Conservation (phyloP, 805 yeast species). For the Pichia scutulata region DNA sequence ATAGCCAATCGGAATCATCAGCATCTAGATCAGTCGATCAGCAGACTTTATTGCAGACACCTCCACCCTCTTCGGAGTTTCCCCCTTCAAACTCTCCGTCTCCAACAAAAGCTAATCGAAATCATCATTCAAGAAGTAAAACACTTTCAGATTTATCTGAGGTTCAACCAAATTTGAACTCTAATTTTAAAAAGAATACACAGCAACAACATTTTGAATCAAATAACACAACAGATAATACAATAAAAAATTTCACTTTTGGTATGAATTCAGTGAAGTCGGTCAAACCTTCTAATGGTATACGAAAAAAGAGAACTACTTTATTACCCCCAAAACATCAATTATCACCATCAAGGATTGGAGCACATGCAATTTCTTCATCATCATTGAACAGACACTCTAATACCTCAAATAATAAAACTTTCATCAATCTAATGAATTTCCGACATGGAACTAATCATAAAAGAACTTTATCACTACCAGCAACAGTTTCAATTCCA, state of each 20-base stretch:
- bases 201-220: neutral
- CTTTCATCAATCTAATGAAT: slow-evolving; percentile 15
- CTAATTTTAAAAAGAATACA: neutral
- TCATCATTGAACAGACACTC: slow-evolving; percentile 24
- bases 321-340: slow-evolving; percentile 28
- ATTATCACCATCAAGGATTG: slow-evolving; percentile 61
- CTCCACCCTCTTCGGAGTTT: slow-evolving; percentile 4
- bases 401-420: slow-evolving; percentile 12
- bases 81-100: slow-evolving; percentile 10
- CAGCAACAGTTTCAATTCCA: slow-evolving; percentile 29
- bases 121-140: slow-evolving; percentile 9
- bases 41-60: neutral
- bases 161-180: neutral
- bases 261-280: slow-evolving; percentile 22
- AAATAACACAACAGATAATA: slow-evolving; percentile 3
- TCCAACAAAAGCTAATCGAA: neutral
- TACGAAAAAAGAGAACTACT: slow-evolving; percentile 8
- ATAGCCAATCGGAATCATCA: too few relatives aligned
- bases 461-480: slow-evolving; percentile 34
- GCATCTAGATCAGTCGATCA: neutral
- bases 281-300: neutral
- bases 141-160: slow-evolving; percentile 12
- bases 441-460: slow-evolving; percentile 27
- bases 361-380: slow-evolving; percentile 63
- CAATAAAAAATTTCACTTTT: slow-evolving; percentile 25